These are phyloP conservation scores for Ceratocystis albifundus DNA, from an alignment of 2,329 filamentous ascomycete species.

Conservation along the genomic window DNA sequence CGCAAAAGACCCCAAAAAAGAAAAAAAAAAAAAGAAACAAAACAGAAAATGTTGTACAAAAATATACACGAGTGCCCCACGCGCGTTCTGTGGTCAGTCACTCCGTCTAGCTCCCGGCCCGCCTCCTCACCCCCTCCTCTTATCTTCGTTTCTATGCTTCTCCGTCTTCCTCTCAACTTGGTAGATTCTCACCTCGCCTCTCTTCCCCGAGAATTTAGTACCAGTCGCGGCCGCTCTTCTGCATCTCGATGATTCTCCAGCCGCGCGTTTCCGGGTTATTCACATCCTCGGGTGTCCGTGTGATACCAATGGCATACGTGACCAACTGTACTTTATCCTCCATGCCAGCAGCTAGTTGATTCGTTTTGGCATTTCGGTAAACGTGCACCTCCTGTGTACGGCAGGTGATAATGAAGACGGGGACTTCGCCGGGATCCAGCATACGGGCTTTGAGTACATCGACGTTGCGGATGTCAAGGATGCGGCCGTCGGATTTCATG, in stretches of 20 bases:
- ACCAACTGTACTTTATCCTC: constrained; percentile 98
- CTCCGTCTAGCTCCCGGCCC: not conserved
- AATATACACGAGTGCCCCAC: constrained; percentile 14
- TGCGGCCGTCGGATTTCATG: constrained; percentile 86
- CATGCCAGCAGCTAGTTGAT: constrained; percentile 87
- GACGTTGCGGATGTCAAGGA: constrained; percentile 88
- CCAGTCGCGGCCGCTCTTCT: constrained; percentile 92
- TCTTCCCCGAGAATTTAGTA: constrained; percentile 34
- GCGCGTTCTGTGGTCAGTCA: not conserved
- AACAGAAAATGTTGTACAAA: constrained; percentile 19
- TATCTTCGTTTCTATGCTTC: not conserved
- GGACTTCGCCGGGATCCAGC: constrained; percentile 74
- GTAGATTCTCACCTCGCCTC: not conserved
- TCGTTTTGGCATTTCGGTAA: constrained; percentile 82
- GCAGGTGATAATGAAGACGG: constrained; percentile 94
- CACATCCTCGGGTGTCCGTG: constrained; percentile 84
- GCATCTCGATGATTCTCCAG: constrained; percentile 95
- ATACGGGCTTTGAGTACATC: constrained; percentile 74
- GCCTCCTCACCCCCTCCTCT: too few species aligned
- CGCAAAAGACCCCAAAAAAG: too few species aligned
- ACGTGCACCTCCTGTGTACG: constrained; percentile 96
- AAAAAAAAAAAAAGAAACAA: constrained; percentile 11
- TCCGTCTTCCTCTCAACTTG: not conserved
- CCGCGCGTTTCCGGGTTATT: constrained; percentile 93
- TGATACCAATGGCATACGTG: constrained; percentile 95